Conservation (phyloP, 169 alveolate genomes). For the Besnoitia besnoiti region DNA sequence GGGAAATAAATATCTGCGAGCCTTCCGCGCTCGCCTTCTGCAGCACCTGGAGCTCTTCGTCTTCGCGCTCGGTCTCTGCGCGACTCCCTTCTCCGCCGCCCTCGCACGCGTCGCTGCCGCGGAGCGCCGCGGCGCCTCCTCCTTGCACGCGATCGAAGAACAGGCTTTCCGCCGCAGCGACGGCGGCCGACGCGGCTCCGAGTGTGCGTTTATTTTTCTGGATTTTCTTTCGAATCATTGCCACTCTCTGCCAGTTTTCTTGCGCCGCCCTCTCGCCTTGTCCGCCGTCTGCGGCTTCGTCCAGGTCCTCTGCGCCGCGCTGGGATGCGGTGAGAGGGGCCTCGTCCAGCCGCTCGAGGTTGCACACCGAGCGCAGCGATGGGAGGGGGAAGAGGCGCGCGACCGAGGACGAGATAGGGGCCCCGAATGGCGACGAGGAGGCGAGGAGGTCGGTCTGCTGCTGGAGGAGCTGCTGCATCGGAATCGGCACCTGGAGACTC, state of each 20-base stretch:
- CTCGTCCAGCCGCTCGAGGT: neutral
- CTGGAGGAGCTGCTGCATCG: constrained; percentile 16
- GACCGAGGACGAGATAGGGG: constrained; percentile 35
- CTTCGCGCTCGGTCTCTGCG: neutral
- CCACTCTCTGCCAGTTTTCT: neutral
- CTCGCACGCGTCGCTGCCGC: neutral
- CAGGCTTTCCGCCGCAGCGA: neutral
- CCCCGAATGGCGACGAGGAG: neutral
- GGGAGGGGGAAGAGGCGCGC: constrained; percentile 50
- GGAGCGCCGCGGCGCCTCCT: neutral
- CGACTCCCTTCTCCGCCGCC: neutral
- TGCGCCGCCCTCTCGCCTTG: neutral
- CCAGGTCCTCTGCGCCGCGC: neutral
- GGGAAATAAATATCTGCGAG: neutral
- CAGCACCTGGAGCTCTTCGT: constrained; percentile 11
- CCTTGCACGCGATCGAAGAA: neutral
- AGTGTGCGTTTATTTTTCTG: neutral
- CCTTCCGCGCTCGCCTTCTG: constrained; percentile 13
- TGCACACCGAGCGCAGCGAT: neutral
- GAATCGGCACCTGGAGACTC: constrained; percentile 5
- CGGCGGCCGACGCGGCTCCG: neutral
- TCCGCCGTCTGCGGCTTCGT: neutral
- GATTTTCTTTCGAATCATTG: neutral
- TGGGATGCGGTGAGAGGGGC: no score
- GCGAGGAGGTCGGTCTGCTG: constrained; percentile 4